Percentiles rank a stretch among this genome's conserved stretches.
phyloP scores from a whole-genome alignment of 352 stramenopile genomes.

The Pythium sukuiense region DNA sequence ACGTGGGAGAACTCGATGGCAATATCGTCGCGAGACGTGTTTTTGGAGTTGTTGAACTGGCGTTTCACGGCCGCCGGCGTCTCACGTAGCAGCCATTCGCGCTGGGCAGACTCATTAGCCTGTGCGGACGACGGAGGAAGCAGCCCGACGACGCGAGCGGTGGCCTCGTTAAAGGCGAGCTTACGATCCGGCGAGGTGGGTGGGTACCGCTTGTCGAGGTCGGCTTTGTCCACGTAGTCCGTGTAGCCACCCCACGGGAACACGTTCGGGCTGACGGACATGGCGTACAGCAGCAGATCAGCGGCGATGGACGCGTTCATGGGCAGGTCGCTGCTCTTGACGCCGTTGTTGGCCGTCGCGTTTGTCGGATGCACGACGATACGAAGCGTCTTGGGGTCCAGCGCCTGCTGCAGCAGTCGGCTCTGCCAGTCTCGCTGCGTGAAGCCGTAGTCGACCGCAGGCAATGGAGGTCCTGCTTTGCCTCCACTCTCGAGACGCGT shows the following conservation, averaged over 20 bases:
- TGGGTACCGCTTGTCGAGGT: background rate
- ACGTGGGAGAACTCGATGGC: constrained; percentile 13
- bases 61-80: background rate
- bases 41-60: constrained; percentile 11
- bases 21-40: constrained; percentile 8
- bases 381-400: background rate
- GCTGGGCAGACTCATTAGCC: background rate
- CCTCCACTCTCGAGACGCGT: background rate
- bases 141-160: background rate
- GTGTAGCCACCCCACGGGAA: constrained; percentile 4
- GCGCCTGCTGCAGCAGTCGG: background rate
- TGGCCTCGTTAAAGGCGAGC: background rate
- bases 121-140: background rate
- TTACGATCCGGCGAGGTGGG: background rate
- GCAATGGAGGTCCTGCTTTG: background rate
- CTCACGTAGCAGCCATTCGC: background rate
- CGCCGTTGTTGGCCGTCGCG: background rate
- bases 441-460: constrained; percentile 10
- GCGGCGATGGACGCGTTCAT: constrained; percentile 25
- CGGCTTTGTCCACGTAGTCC: background rate
- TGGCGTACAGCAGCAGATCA: constrained; percentile 14
- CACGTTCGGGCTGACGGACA: background rate
- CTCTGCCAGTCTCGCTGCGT: constrained; percentile 17
- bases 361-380: constrained; percentile 16
- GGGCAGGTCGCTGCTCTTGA: constrained; percentile 8